A percentile compares a stretch with the other conserved stretches of the same genome.
Conservation (phyloP, 148 eudicot genomes). For the Beta vulgaris region DNA sequence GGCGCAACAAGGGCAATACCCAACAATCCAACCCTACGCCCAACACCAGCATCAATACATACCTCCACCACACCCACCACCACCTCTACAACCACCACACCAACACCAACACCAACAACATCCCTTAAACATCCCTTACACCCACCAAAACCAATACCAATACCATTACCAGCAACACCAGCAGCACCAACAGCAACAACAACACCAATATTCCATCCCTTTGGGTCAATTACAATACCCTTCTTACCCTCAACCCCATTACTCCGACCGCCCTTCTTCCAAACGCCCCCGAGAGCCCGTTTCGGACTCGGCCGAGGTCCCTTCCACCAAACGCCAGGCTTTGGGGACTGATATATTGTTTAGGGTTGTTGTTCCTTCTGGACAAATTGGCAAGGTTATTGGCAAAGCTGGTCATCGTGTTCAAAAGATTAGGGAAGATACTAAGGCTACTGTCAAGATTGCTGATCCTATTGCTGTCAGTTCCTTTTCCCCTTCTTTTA, state of each 20-base stretch:
- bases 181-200: conserved; percentile 14
- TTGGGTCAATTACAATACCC: background rate
- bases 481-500: conserved; percentile 2
- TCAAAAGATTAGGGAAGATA: conserved; percentile 75
- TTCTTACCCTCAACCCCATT: conserved; percentile 15
- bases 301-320: conserved; percentile 33
- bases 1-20: conserved; percentile 41
- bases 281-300: conserved; percentile 54
- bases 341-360: conserved; percentile 55
- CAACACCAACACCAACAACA: conserved; percentile 20
- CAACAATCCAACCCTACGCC: conserved; percentile 17
- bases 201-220: conserved; percentile 11
- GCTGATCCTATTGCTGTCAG: conserved; percentile 87
- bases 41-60: conserved; percentile 11
- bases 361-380: conserved; percentile 76
- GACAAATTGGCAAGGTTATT: conserved; percentile 88
- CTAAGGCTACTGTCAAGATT: conserved; percentile 71
- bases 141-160: conserved; percentile 19
- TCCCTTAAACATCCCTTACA: conserved; percentile 17
- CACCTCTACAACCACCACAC: conserved; percentile 22
- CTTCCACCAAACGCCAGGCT: conserved; percentile 51
- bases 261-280: conserved; percentile 26
- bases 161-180: conserved; percentile 14
- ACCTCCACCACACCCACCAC: conserved; percentile 17
- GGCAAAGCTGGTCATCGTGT: conserved; percentile 71